phyloP scores from a whole-genome alignment of 2,329 filamentous ascomycete genomes.

The Penicillium sp. region DNA sequence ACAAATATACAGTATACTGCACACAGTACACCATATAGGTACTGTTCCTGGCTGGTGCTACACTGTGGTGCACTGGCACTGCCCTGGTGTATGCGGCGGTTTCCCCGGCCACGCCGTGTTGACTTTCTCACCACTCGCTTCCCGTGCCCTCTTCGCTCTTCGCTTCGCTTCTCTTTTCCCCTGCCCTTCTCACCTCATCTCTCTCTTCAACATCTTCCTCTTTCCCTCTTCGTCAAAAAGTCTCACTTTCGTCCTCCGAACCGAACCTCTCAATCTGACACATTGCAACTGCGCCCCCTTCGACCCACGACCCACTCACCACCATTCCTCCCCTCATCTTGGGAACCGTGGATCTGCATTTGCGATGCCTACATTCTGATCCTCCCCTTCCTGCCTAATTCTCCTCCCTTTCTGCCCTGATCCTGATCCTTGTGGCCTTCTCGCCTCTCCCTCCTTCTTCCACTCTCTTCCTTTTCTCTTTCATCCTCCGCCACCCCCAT shows the following conservation, averaged over 20 bases:
- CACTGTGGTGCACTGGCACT: slow-evolving; percentile 1
- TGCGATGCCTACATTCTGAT: slow-evolving; percentile 8
- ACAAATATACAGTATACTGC: too few relatives aligned
- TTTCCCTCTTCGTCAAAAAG: too few relatives aligned
- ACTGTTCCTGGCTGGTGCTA: too few relatives aligned
- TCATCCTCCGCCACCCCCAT: not conserved
- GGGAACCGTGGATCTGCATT: slow-evolving; percentile 14
- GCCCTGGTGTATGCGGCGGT: not conserved
- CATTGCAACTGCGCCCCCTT: slow-evolving; percentile 9
- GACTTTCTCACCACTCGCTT: slow-evolving; percentile 8
- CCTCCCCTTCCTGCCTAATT: not conserved
- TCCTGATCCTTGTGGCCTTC: too few relatives aligned
- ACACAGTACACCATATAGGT: too few relatives aligned
- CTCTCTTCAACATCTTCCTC: not conserved
- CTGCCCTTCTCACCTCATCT: not conserved
- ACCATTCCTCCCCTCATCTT: slow-evolving; percentile 5
- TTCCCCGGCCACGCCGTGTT: slow-evolving; percentile 11
- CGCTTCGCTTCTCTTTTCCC: not conserved
- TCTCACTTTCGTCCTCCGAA: too few relatives aligned
- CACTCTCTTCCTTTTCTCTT: not conserved
- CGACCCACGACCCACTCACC: slow-evolving; percentile 1
- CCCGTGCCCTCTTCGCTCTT: not conserved
- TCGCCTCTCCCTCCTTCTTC: too few relatives aligned
- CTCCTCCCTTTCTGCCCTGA: slow-evolving; percentile 6
- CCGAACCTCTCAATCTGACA: slow-evolving; percentile 7